A percentile compares a stretch with the other conserved stretches of the same genome.
Evolutionary conservation across 129 eudicot genomes (phyloP).

Genomic region (Logfia minima): DNA sequence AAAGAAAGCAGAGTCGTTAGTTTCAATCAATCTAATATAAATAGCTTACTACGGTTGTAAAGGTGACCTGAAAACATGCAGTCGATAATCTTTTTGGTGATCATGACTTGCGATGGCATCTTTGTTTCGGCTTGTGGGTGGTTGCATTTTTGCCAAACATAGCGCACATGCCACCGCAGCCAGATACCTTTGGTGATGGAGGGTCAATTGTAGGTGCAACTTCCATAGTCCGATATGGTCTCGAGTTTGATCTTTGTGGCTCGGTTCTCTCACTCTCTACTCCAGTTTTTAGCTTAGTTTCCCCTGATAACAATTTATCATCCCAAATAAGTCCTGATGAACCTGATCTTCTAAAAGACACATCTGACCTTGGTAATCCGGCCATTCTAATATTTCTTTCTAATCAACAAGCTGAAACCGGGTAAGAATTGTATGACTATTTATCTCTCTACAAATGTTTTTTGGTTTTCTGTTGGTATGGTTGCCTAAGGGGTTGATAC

Average conservation of each 20-base stretch:
- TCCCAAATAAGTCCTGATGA: slow-evolving; percentile 82
- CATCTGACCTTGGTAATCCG: slow-evolving; percentile 66
- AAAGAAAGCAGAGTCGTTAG: background rate
- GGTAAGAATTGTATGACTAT: background rate
- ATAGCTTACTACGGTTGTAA: background rate
- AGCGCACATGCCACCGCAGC: slow-evolving; percentile 48
- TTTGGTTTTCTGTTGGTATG: slow-evolving; percentile 11
- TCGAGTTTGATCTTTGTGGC: slow-evolving; percentile 18
- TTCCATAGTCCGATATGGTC: slow-evolving; percentile 37
- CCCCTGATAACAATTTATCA: slow-evolving; percentile 55
- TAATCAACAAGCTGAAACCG: background rate
- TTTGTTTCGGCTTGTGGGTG: slow-evolving; percentile 20
- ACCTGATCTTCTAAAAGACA: slow-evolving; percentile 69
- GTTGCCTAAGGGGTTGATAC: slow-evolving; percentile 4
- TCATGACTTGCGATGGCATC: slow-evolving; percentile 14
- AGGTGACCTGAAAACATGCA: background rate
- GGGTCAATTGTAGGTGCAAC: slow-evolving; percentile 58
- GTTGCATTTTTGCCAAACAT: slow-evolving; percentile 45
- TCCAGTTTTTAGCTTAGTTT: slow-evolving; percentile 41
- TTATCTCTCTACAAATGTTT: background rate
- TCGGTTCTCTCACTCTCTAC: slow-evolving; percentile 18
- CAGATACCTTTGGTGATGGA: slow-evolving; percentile 73
- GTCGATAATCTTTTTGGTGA: background rate
- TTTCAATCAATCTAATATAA: background rate
- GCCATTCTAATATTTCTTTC: slow-evolving; percentile 30